Evolutionary conservation across 371 early-diverging fungal genomes (phyloP).

Genomic region (Syncephalastrum racemosum): DNA sequence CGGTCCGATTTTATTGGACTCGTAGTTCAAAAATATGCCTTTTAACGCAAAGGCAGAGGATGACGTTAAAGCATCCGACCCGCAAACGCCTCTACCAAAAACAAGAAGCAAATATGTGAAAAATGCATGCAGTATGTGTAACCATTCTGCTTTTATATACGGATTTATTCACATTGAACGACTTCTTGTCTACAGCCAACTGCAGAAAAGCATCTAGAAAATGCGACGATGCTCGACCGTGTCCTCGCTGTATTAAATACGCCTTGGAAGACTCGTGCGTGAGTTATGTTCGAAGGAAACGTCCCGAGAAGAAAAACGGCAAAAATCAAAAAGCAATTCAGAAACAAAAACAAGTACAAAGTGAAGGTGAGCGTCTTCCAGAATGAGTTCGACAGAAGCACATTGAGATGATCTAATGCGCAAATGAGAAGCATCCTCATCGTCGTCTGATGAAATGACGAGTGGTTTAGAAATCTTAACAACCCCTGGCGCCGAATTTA

Average conservation of each 20-base stretch:
- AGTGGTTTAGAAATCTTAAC: too few species aligned
- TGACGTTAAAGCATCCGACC: too few species aligned
- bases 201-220: slow-evolving; percentile 94
- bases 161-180: neutral
- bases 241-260: slow-evolving; percentile 80
- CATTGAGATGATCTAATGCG: too few species aligned
- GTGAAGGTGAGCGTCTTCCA: too few species aligned
- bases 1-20: too few species aligned
- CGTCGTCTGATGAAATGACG: too few species aligned
- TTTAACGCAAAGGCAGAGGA: slow-evolving; percentile 9
- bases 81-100: too few species aligned
- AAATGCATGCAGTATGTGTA: slow-evolving; percentile 49
- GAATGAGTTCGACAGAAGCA: too few species aligned
- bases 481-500: too few species aligned
- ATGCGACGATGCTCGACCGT: slow-evolving; percentile 88
- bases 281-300: slow-evolving; percentile 80
- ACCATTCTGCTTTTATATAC: neutral
- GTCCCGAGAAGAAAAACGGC: slow-evolving; percentile 18
- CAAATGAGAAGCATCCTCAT: too few species aligned
- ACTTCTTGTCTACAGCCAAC: slow-evolving; percentile 51
- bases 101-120: slow-evolving; percentile 49
- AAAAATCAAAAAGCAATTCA: too few species aligned
- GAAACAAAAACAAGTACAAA: too few species aligned
- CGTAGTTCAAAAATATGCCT: neutral
- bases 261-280: slow-evolving; percentile 72